phyloP scores from a whole-genome alignment of 108 stramenopile species.

The Nitzschia inconspicua region DNA sequence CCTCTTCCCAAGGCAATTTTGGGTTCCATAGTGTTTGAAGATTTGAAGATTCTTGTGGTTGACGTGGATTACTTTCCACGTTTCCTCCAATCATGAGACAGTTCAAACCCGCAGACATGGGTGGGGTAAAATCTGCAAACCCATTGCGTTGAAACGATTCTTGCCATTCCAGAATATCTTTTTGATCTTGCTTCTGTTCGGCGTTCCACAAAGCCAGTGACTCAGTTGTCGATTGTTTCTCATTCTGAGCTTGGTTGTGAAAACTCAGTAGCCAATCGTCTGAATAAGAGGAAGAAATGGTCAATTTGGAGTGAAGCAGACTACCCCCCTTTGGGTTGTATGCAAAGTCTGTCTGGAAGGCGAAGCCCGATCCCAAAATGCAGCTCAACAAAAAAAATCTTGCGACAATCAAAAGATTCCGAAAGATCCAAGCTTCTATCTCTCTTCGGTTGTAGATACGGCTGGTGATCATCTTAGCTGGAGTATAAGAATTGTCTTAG shows the following conservation, averaged over 20 bases:
- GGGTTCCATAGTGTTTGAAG: neutral
- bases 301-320: no score
- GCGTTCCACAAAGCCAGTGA: conserved; percentile 13
- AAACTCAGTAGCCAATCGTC: conserved; percentile 16
- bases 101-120: conserved; percentile 25
- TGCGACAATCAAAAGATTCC: no score
- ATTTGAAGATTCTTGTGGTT: no score
- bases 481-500: no score
- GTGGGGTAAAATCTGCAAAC: conserved; percentile 24
- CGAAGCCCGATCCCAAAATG: no score
- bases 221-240: conserved; percentile 15
- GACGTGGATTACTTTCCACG: neutral
- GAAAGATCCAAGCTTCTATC: no score
- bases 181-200: neutral
- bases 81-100: conserved; percentile 22
- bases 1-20: conserved; percentile 30
- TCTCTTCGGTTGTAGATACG: no score
- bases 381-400: no score
- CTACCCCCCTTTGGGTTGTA: no score
- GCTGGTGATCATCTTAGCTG: no score
- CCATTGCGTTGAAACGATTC: conserved; percentile 25
- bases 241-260: conserved; percentile 21
- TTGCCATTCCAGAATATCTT: conserved; percentile 16
- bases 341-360: no score
- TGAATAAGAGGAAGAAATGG: no score